Evolutionary conservation across 495 filamentous ascomycete genomes (phyloP).

Genomic region (Beverwykella pulmonaria): DNA sequence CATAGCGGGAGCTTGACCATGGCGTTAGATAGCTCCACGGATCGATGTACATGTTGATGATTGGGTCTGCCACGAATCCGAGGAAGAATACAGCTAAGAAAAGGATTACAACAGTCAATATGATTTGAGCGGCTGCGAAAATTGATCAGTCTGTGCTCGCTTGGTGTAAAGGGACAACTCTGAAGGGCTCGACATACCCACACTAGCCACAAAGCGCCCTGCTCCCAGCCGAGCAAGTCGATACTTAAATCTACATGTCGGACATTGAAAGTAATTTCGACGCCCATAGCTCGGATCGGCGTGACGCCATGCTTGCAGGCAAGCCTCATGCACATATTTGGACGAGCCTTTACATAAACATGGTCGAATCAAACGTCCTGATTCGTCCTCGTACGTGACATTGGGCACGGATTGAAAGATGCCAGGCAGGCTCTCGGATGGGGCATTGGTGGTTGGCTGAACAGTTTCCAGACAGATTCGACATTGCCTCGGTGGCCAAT

Average conservation of each 20-base stretch:
- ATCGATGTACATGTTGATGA: slow-evolving; percentile 85
- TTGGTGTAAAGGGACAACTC: background rate
- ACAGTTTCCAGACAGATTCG: slow-evolving; percentile 92
- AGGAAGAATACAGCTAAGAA: slow-evolving; percentile 72
- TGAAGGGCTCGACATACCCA: slow-evolving; percentile 37
- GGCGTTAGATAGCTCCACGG: slow-evolving; percentile 59
- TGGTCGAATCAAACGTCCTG: slow-evolving; percentile 82
- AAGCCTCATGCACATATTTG: slow-evolving; percentile 94
- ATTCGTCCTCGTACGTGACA: slow-evolving; percentile 75
- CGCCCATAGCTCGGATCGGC: slow-evolving; percentile 67
- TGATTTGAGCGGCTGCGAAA: slow-evolving; percentile 55
- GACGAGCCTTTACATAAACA: slow-evolving; percentile 92
- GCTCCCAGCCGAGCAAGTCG: slow-evolving; percentile 75
- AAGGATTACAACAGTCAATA: slow-evolving; percentile 70
- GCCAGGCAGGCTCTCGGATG: slow-evolving; percentile 60
- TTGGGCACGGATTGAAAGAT: slow-evolving; percentile 64
- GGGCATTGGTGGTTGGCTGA: slow-evolving; percentile 71
- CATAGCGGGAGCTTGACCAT: slow-evolving; percentile 28
- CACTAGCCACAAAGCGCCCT: slow-evolving; percentile 73
- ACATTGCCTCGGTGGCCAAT: slow-evolving; percentile 73
- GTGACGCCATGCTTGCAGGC: slow-evolving; percentile 82
- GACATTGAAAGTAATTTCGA: slow-evolving; percentile 82
- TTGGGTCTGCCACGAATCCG: slow-evolving; percentile 90
- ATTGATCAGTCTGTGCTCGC: background rate
- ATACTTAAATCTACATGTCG: slow-evolving; percentile 86